Evolutionary conservation across 768 basidiomycete species (phyloP).

Genomic region (Mrakia gelida): DNA sequence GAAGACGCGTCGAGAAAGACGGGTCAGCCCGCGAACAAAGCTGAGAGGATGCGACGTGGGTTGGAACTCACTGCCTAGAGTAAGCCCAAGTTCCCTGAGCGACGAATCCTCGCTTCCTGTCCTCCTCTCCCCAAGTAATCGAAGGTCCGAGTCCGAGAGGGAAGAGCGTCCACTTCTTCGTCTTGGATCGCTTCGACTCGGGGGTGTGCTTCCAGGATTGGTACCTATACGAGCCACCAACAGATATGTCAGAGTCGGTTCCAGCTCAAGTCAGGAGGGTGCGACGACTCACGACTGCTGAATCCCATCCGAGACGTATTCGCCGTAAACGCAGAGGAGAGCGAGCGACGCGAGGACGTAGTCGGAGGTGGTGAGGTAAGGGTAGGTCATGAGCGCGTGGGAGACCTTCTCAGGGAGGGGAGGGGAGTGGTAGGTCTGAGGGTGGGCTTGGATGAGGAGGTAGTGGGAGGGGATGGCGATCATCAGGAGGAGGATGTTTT

Average conservation of each 20-base stretch:
- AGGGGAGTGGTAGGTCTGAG: background rate
- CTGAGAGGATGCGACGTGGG: too few relatives aligned
- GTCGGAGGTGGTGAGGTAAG: slow-evolving; percentile 16
- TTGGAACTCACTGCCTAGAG: slow-evolving; percentile 21
- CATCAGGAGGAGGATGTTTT: slow-evolving; percentile 27
- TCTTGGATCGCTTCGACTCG: slow-evolving; percentile 1
- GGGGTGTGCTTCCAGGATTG: slow-evolving; percentile 30
- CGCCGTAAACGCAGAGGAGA: slow-evolving; percentile 14
- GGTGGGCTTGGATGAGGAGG: slow-evolving; percentile 29
- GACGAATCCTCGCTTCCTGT: slow-evolving; percentile 27
- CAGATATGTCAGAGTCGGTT: background rate
- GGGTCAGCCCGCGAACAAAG: too few relatives aligned
- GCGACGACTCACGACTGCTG: slow-evolving; percentile 29
- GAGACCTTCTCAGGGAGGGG: slow-evolving; percentile 10
- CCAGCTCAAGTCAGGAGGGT: too few relatives aligned
- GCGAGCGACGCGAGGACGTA: slow-evolving; percentile 11
- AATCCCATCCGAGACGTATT: slow-evolving; percentile 25
- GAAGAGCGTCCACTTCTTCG: slow-evolving; percentile 20
- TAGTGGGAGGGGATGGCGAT: slow-evolving; percentile 26
- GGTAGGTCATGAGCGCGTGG: slow-evolving; percentile 19
- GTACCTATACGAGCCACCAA: background rate
- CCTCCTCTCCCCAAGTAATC: slow-evolving; percentile 12
- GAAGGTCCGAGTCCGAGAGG: slow-evolving; percentile 11
- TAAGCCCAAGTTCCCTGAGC: slow-evolving; percentile 25
- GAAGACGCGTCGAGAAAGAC: background rate